Conservation (phyloP, 352 stramenopile species). For the Plasmopara viticola region DNA sequence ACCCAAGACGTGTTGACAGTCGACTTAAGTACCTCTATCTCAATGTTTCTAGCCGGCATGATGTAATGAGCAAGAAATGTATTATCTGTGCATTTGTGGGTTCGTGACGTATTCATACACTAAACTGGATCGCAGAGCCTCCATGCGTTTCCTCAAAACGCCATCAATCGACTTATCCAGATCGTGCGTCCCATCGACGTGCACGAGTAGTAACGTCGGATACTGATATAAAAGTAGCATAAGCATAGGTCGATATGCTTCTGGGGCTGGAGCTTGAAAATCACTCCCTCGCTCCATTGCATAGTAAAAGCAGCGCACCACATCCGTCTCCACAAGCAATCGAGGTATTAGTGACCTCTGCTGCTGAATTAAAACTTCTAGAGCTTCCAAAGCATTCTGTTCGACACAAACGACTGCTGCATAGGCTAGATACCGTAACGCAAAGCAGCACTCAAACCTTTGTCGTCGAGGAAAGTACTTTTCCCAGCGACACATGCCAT, state of each 20-base stretch:
- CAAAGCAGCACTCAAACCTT: conserved; percentile 28
- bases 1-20: too few species aligned
- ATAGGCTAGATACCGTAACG: conserved; percentile 37
- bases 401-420: conserved; percentile 37
- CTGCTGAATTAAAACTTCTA: conserved; percentile 26
- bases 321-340: conserved; percentile 34
- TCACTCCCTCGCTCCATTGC: conserved; percentile 29
- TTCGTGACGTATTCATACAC: conserved; percentile 49
- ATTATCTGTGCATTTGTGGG: conserved; percentile 8
- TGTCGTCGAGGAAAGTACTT: conserved; percentile 24
- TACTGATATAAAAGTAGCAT: conserved; percentile 30
- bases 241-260: conserved; percentile 34
- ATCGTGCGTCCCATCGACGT: conserved; percentile 14
- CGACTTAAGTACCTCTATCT: too few species aligned
- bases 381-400: conserved; percentile 27
- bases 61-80: too few species aligned
- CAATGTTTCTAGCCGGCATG: too few species aligned
- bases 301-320: conserved; percentile 29
- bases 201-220: conserved; percentile 20
- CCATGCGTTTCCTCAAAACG: conserved; percentile 12
- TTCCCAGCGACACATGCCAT: conserved; percentile 31
- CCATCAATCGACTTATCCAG: conserved; percentile 1
- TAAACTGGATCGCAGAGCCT: conserved; percentile 40
- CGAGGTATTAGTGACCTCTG: conserved; percentile 1
- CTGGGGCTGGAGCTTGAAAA: conserved; percentile 24